Percentiles rank a stretch among this genome's conserved stretches.
phyloP scores from a whole-genome alignment of 1,284 basidiomycete genomes.

The Moesziomyces parantarcticus region DNA sequence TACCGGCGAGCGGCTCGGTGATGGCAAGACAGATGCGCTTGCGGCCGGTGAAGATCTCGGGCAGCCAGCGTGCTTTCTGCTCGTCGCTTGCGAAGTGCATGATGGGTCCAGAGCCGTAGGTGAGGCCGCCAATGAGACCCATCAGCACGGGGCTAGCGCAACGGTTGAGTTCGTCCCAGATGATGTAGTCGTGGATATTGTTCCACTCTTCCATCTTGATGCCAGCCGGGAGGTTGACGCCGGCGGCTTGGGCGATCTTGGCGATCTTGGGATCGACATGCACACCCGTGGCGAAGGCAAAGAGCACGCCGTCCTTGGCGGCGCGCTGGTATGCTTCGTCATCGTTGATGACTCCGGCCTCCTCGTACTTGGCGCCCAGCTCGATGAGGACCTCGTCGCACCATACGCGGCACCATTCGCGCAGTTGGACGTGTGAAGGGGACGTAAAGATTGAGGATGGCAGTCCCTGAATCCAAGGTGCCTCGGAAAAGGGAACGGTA shows the following conservation, averaged over 20 bases:
- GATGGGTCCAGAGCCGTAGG: slow-evolving; percentile 47
- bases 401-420: slow-evolving; percentile 48
- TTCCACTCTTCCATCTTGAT: slow-evolving; percentile 57
- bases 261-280: slow-evolving; percentile 45
- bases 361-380: slow-evolving; percentile 38
- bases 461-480: slow-evolving; percentile 52
- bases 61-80: slow-evolving; percentile 52
- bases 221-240: slow-evolving; percentile 44
- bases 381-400: slow-evolving; percentile 48
- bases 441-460: slow-evolving; percentile 50
- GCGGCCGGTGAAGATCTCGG: slow-evolving; percentile 50
- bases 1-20: slow-evolving; percentile 65
- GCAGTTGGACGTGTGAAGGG: slow-evolving; percentile 38
- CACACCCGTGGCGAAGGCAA: slow-evolving; percentile 53
- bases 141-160: slow-evolving; percentile 43
- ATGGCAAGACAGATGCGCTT: slow-evolving; percentile 61
- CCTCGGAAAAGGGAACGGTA: slow-evolving; percentile 51
- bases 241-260: slow-evolving; percentile 38
- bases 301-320: slow-evolving; percentile 56
- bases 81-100: slow-evolving; percentile 55
- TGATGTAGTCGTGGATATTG: slow-evolving; percentile 60
- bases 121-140: slow-evolving; percentile 43
- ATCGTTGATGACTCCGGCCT: slow-evolving; percentile 37
- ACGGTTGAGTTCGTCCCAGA: slow-evolving; percentile 58
- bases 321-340: slow-evolving; percentile 45